A percentile compares a stretch with the other conserved stretches of the same genome.
phyloP scores from a whole-genome alignment of 225 moss, liverwort and hornwort species.

The Takakia lepidozioides region DNA sequence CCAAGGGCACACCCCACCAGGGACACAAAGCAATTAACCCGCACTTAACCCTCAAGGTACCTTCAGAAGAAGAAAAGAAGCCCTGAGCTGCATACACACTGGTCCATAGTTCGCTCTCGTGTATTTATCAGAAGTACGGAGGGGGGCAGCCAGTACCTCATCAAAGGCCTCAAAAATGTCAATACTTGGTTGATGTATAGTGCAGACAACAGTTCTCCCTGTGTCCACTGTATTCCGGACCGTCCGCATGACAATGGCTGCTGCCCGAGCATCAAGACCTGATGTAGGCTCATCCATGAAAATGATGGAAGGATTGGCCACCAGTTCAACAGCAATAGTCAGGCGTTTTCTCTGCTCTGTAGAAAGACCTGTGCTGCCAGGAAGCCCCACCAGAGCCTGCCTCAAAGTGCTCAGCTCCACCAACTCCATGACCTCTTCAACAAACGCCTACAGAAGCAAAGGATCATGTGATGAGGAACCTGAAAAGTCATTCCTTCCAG shows the following conservation, averaged over 20 bases:
- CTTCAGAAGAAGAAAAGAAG: too few species aligned
- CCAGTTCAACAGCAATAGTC: constrained; percentile 88
- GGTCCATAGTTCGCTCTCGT: too few species aligned
- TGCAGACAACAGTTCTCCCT: constrained; percentile 92
- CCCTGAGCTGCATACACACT: too few species aligned
- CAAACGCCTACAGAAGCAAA: constrained; percentile 49
- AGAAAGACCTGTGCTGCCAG: constrained; percentile 85
- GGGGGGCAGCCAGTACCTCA: too few species aligned
- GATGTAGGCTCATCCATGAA: constrained; percentile 99
- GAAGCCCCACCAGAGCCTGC: constrained; percentile 75
- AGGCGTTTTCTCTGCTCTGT: constrained; percentile 92
- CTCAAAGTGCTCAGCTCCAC: constrained; percentile 61
- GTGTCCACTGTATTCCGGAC: constrained; percentile 96
- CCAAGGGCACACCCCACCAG: too few species aligned
- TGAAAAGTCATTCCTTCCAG: too few species aligned
- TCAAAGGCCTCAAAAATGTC: constrained; percentile 98
- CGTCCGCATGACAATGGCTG: constrained; percentile 96
- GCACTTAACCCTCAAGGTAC: too few species aligned
- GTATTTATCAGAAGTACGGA: too few species aligned
- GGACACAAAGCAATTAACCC: too few species aligned
- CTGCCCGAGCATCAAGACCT: constrained; percentile 93
- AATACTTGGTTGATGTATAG: constrained; percentile 96
- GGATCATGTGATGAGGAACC: too few species aligned
- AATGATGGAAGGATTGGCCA: constrained; percentile 90
- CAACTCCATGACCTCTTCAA: constrained; percentile 89